Evolutionary conservation across 108 stramenopile genomes (phyloP), one percentile per base, ranked within the genome.

Genomic region (Nannochloropsis gaditana): DNA sequence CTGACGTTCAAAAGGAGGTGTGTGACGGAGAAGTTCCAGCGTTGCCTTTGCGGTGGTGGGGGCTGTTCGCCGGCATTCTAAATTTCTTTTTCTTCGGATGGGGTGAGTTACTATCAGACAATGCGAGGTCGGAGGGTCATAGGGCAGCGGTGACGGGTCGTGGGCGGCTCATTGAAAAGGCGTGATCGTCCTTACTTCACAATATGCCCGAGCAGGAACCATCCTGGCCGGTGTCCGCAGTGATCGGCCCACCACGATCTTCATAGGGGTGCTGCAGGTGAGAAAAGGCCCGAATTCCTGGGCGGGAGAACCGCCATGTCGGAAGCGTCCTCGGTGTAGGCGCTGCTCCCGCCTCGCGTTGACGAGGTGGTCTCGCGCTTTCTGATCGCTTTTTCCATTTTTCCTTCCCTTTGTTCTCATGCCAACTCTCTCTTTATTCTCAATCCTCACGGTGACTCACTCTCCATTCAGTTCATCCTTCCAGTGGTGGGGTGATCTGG

Each of bases 21-120:
- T 73, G 59, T n/a, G 8, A 73, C n/a, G 59, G 59, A 73, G 59
- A 73, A 6, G 59, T 73, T 6, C 59, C 59, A 73, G 59, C 59
- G 8, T 73, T 73, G 59, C 59, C 59, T 73, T 73, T 73, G 8
- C 59, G 59, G n/a, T 73, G 59, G 59, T 73, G 59, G 59, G 59
- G 59, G n/a, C n/a, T 73, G 59, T 73, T 73, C n/a, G 15, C 19
- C 2, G 59, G 59, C 59, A 73, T 73, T 73, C 8, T 73, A 73
- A 73, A 73, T n/a, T 73, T 73, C 59, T 73, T 73, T n/a, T 73
- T 73, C n/a, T 73, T 73, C 59, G 59, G 59, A 15, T 73, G 59
- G 59, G 59, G 59, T 73, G n/a, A 73, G 59, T 4, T 31, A 31
- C 31, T 31, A 31, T 31, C 31, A 31, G 31, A 31, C 0, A 31